These are phyloP conservation scores for Aspergillus sp. DNA, from an alignment of 2,329 filamentous ascomycete genomes.

Conservation along the genomic window DNA sequence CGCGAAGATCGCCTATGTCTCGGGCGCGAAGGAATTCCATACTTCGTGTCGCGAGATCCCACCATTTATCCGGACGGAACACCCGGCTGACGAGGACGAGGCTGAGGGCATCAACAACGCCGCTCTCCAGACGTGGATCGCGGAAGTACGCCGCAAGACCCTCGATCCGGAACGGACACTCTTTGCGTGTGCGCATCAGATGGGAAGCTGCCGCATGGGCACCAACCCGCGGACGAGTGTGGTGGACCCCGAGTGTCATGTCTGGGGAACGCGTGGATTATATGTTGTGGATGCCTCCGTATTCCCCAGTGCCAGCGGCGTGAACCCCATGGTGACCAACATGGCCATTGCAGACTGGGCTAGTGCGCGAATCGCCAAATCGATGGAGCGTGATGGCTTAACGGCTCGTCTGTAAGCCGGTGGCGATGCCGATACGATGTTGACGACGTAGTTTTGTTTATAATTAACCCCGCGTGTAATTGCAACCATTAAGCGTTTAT, in stretches of 20 bases:
- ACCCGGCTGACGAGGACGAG: conserved; percentile 19
- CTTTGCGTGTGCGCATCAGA: conserved; percentile 52
- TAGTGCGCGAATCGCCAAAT: conserved; percentile 39
- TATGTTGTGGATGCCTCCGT: conserved; percentile 52
- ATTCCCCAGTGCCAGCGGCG: conserved; percentile 52
- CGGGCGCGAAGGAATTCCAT: conserved; percentile 78
- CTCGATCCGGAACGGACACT: conserved; percentile 45
- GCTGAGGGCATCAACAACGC: conserved; percentile 53
- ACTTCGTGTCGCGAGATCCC: conserved; percentile 61
- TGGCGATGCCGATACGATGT: neutral
- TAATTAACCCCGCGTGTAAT: neutral
- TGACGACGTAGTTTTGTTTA: neutral
- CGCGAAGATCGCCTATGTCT: conserved; percentile 74
- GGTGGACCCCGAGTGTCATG: conserved; percentile 46
- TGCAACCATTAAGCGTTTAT: neutral
- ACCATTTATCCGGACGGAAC: conserved; percentile 58
- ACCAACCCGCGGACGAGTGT: conserved; percentile 41
- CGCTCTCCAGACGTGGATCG: conserved; percentile 56
- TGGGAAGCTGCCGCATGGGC: conserved; percentile 53
- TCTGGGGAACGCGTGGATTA: conserved; percentile 48
- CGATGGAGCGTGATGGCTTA: conserved; percentile 21
- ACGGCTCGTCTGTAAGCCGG: conserved; percentile 25
- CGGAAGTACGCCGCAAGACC: conserved; percentile 47
- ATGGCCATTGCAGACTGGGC: conserved; percentile 52
- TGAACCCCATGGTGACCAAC: conserved; percentile 54